Percentiles rank a stretch among this genome's conserved stretches.
Evolutionary conservation across 2,329 filamentous ascomycete species (phyloP).

Genomic region (Macrophomina pseudophaseolina): DNA sequence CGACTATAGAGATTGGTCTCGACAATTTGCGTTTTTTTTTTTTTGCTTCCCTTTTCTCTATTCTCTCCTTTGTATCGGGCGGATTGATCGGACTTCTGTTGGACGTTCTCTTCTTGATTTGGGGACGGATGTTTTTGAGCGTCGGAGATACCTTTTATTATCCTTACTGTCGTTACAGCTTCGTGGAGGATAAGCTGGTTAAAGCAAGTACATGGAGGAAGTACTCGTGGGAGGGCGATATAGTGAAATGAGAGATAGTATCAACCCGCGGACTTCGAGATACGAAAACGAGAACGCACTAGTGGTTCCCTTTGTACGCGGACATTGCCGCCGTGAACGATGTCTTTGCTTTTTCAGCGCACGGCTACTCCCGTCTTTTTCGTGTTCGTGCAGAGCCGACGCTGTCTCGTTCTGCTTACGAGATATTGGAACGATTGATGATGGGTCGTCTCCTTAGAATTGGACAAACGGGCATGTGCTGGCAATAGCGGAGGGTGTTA

Average conservation of each 20-base stretch:
- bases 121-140: constrained; percentile 7
- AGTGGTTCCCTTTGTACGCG: not conserved
- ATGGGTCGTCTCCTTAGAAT: constrained; percentile 15
- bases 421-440: not conserved
- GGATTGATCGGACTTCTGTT: not conserved
- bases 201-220: constrained; percentile 7
- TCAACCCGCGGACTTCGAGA: not conserved
- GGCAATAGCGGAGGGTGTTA: constrained; percentile 11
- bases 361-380: not conserved
- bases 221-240: not conserved
- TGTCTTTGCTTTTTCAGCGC: not conserved
- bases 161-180: constrained; percentile 25
- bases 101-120: constrained; percentile 18
- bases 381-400: constrained; percentile 1
- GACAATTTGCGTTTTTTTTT: constrained; percentile 12
- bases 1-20: constrained; percentile 20
- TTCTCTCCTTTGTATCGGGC: constrained; percentile 17
- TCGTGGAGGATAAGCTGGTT: constrained; percentile 5
- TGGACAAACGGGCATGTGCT: not conserved
- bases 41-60: not conserved
- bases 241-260: constrained; percentile 24
- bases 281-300: constrained; percentile 11
- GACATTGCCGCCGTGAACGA: not conserved
- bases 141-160: constrained; percentile 16
- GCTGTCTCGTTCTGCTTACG: not conserved